phyloP scores from a whole-genome alignment of 176 grass and related monocot genomes.

The Pharus latifolius region DNA sequence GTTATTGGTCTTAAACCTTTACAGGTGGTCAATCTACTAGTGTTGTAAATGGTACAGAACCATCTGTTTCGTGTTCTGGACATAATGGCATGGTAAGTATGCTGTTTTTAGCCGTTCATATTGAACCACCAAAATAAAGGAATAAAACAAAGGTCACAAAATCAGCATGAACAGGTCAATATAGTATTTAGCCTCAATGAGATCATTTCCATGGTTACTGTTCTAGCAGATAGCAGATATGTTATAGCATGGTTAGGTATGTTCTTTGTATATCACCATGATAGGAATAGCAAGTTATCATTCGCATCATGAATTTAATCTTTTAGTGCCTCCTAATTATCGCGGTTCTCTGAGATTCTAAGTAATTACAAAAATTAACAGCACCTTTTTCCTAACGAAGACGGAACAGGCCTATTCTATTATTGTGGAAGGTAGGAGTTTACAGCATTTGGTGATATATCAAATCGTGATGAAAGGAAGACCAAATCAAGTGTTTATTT shows the following conservation, averaged over 20 bases:
- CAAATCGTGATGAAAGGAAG: background rate
- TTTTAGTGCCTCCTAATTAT: too few relatives aligned
- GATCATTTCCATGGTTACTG: too few relatives aligned
- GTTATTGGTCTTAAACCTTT: background rate
- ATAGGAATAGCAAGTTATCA: too few relatives aligned
- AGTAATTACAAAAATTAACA: background rate
- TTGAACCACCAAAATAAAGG: too few relatives aligned
- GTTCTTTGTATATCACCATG: too few relatives aligned
- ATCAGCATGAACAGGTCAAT: too few relatives aligned
- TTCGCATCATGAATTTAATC: too few relatives aligned
- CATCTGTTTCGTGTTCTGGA: background rate
- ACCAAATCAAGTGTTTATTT: background rate
- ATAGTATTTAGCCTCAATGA: too few relatives aligned
- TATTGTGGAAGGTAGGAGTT: background rate
- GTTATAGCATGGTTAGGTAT: too few relatives aligned
- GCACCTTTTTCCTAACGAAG: background rate
- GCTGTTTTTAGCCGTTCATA: background rate
- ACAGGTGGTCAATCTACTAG: conserved; percentile 22
- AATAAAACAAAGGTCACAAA: too few relatives aligned
- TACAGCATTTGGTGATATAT: background rate
- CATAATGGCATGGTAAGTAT: conserved; percentile 30
- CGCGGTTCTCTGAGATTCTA: background rate
- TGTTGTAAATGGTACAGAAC: conserved; percentile 7
- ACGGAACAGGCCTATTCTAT: background rate
- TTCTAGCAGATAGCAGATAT: too few relatives aligned